phyloP scores from a whole-genome alignment of 2,329 filamentous ascomycete species.

The Paracorniculantispora psalliotae region DNA sequence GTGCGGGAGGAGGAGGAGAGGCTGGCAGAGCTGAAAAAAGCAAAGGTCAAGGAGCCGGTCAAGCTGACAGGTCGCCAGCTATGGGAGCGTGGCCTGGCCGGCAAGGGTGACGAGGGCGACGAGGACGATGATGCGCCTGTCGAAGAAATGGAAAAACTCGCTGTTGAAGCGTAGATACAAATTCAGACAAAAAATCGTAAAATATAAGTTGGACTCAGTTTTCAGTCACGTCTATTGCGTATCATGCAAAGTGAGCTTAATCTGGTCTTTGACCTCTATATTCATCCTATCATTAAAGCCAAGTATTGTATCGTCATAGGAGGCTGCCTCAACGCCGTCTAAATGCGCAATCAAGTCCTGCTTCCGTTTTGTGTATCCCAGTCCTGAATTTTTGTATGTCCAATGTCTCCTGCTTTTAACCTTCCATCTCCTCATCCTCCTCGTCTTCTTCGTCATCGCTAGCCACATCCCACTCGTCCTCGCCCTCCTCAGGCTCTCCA shows the following conservation, averaged over 20 bases:
- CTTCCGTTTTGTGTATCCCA: conserved; percentile 20
- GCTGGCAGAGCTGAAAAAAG: conserved; percentile 76
- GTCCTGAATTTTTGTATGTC: conserved; percentile 20
- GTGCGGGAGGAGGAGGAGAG: conserved; percentile 68
- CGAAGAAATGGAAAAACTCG: conserved; percentile 65
- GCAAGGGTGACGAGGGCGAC: conserved; percentile 61
- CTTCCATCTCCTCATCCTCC: conserved; percentile 48
- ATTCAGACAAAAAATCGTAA: conserved; percentile 5
- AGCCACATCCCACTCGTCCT: conserved; percentile 52
- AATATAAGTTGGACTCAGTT: background rate
- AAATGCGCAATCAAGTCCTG: conserved; percentile 15
- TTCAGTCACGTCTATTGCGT: background rate
- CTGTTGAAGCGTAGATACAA: conserved; percentile 46
- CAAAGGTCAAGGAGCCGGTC: conserved; percentile 67
- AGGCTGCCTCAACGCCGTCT: conserved; percentile 21
- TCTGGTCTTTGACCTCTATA: conserved; percentile 1
- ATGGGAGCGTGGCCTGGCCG: conserved; percentile 69
- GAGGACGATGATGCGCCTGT: conserved; percentile 59
- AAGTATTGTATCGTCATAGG: background rate
- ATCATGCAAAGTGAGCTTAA: background rate
- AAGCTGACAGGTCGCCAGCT: conserved; percentile 69
- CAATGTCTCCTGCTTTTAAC: conserved; percentile 43
- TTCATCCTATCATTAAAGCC: conserved; percentile 10
- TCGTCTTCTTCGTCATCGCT: conserved; percentile 45
- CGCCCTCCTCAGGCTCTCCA: conserved; percentile 52